Evolutionary conservation across 2,329 filamentous ascomycete species (phyloP), one percentile per base, ranked within the genome.

Genomic region (Hysterium pulicare): DNA sequence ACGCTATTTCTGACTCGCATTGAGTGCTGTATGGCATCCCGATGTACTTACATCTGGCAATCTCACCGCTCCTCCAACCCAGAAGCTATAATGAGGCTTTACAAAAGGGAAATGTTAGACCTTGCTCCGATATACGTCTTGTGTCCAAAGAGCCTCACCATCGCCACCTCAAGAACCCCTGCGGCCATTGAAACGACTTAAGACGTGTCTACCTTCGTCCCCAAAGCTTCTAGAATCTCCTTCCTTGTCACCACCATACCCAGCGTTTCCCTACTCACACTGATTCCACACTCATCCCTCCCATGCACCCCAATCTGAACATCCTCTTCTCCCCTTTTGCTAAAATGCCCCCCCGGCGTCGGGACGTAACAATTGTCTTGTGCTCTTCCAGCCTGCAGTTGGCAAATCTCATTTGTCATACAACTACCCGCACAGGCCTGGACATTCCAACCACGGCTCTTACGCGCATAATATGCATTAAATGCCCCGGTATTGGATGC

Each of bases 361-460:
- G 35, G 35, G 5, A 26, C 21, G 4, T 24, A 20, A 15, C 78
- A 79, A 54, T 77, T 78, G 53, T 77, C 70, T 59, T 79, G 70
- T 20, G 72, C 68, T 33, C 78, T 68, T 7, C 67, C 75, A 1
- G 72, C 75, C n/a, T 77, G 67, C 21, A 81, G 52, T 49, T 71
- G 67, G 51, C 78, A 82, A 6, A 81, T 72, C 55, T 78, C 73
- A 2, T 58, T 48, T 2, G 50, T 57, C 46, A 65, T 65, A 52
- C 76, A 79, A 5, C 64, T 60, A 1, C 59, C 71, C 1, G 55
- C 61, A 48, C 77, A 80, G 3, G 38, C 44, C 3, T 62, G 61
- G 3, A 64, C 56, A 4, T 61, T 60, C 62, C 69, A 74, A 3
- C 74, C 75, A 5, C 78, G 69, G 8, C 66, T 70, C 45, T 75